Evolutionary conservation across 129 eudicot species (phyloP), one percentile per base, ranked within the genome.

Genomic region (carrot (Daucus carota)): DNA sequence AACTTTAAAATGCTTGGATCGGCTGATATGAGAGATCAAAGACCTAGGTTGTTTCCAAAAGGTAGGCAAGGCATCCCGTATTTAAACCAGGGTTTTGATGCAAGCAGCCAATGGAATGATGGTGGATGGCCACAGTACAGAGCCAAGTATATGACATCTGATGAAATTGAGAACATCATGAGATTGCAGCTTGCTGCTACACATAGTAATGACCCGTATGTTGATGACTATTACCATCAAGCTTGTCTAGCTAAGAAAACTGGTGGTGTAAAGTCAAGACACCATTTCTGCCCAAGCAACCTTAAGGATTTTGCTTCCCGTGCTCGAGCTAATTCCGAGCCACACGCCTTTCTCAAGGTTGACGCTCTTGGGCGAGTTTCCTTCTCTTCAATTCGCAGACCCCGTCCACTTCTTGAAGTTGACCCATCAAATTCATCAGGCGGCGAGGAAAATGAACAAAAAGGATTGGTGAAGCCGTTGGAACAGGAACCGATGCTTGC

Each of bases 401-500:
- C 99, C 17, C 96, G 93, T 31, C 99, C 97, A 18, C 97, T 95
- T 72, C 91, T 95, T 62, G 99, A 95, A 83, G 96, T 95, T 34
- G 97, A 89, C 65, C 79, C 91, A 12, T 86, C 90, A 24, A 89
- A 79, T 57, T 79, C 92, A 72, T 76, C 90, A 16, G 77, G 66
- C 57, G 31, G 75, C 60, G 89, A 84, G 45, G 40, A 76, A 62
- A 17, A 69, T 62, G 99, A 89, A 72, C 88, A 85, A 70, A 89
- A 91, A 80, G 54, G 79, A n/a, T 10, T 74, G 20, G 90, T 86
- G 79, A 94, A 90, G 81, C 96, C 99, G 40, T 75, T 95, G 79
- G 99, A 92, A 67, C 96, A 95, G 83, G 99, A 95, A 72, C 99
- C 99, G 0, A 79, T 94, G 96, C 96, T 94, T 54, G 98, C 97